Conservation (phyloP, 225 moss, liverwort and hornwort species). For the Marchantia paleacea region DNA sequence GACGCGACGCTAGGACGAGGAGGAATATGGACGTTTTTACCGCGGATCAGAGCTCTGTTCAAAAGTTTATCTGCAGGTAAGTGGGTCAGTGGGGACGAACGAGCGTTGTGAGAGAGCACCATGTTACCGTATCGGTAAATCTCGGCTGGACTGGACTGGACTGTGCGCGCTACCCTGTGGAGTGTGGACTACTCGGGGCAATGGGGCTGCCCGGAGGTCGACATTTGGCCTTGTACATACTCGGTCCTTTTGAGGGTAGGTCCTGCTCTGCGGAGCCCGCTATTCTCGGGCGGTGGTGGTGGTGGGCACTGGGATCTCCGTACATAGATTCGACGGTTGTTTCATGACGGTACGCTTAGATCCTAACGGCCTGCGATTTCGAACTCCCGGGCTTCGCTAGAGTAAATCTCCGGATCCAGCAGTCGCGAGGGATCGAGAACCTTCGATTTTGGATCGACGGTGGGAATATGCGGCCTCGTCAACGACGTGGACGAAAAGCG, state of each 20-base stretch:
- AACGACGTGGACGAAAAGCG: background rate
- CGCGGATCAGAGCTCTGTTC: too few species aligned
- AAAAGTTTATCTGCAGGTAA: too few species aligned
- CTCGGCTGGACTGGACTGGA: background rate
- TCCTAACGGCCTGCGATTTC: background rate
- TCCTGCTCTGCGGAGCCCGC: background rate
- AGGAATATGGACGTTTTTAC: too few species aligned
- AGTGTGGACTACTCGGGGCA: too few species aligned
- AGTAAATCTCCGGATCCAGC: background rate
- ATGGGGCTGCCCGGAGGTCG: too few species aligned
- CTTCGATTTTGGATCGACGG: background rate
- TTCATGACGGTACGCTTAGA: background rate
- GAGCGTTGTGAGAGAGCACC: too few species aligned
- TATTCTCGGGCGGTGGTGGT: background rate
- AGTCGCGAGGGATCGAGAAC: background rate
- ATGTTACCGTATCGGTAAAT: too few species aligned
- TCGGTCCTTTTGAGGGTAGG: background rate
- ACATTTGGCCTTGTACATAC: background rate
- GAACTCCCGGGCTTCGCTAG: background rate
- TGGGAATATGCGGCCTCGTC: background rate
- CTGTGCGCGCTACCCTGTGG: too few species aligned
- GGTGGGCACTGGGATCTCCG: background rate
- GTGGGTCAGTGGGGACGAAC: too few species aligned
- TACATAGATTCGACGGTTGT: conserved; percentile 3
- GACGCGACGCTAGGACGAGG: too few species aligned